phyloP scores from a whole-genome alignment of 371 early-diverging fungal genomes.

The Saksenaea vasiformis region DNA sequence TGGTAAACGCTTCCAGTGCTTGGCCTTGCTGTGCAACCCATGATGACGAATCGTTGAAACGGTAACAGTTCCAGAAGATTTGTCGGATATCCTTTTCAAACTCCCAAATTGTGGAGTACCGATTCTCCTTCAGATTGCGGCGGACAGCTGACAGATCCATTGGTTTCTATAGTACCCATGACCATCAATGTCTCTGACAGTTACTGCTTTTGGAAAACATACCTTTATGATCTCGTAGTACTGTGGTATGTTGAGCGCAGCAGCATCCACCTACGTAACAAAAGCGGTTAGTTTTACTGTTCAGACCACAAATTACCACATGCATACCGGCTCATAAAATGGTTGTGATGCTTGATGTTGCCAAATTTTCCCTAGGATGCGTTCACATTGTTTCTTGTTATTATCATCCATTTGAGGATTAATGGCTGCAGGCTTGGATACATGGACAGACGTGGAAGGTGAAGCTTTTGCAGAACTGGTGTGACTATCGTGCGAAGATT shows the following conservation, averaged over 20 bases:
- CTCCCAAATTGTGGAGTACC: constrained; percentile 47
- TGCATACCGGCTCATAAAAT: constrained; percentile 40
- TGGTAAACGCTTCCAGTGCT: constrained; percentile 39
- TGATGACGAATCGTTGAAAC: constrained; percentile 82
- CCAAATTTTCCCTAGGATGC: constrained; percentile 40
- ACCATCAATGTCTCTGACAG: no score
- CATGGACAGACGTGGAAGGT: neutral
- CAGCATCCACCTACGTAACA: constrained; percentile 77
- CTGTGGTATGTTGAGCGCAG: constrained; percentile 80
- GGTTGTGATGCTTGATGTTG: constrained; percentile 36
- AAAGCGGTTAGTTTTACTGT: neutral
- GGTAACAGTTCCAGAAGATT: constrained; percentile 88
- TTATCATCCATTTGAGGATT: constrained; percentile 35
- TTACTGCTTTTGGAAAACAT: neutral
- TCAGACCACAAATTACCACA: neutral
- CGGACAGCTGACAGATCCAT: constrained; percentile 95
- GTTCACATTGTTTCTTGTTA: constrained; percentile 38
- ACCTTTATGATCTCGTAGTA: constrained; percentile 86
- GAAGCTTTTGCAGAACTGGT: constrained; percentile 4
- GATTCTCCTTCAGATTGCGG: constrained; percentile 65
- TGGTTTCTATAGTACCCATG: constrained; percentile 55
- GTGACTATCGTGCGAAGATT: constrained; percentile 1
- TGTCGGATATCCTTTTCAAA: constrained; percentile 64
- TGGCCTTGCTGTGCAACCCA: constrained; percentile 46
- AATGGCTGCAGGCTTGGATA: neutral